Percentiles rank a stretch among this genome's conserved stretches.
These are phyloP conservation scores for Pilatotrama ljubarskyi DNA, from an alignment of 768 basidiomycete genomes.

Conservation along the genomic window DNA sequence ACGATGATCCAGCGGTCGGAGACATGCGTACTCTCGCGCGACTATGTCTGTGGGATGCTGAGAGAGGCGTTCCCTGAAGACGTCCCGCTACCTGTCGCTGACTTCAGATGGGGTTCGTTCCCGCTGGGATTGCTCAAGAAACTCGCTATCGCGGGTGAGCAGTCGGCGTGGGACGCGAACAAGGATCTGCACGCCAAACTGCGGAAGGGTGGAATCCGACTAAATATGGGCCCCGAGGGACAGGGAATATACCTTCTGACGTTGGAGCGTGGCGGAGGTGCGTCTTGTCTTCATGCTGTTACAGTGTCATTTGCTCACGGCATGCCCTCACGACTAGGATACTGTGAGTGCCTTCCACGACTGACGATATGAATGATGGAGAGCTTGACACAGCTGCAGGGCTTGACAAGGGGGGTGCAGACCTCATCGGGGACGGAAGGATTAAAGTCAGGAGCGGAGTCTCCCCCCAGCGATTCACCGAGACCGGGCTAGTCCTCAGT, in stretches of 20 bases:
- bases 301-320: neutral
- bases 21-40: conserved; percentile 34
- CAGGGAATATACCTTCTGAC: conserved; percentile 36
- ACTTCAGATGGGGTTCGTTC: conserved; percentile 37
- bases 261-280: conserved; percentile 37
- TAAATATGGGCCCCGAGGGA: conserved; percentile 40
- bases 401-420: conserved; percentile 40
- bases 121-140: conserved; percentile 24
- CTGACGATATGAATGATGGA: neutral
- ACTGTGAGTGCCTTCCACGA: neutral
- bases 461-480: conserved; percentile 30
- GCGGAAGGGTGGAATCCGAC: conserved; percentile 38
- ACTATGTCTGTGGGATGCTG: neutral
- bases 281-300: neutral
- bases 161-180: conserved; percentile 8
- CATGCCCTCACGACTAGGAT: neutral
- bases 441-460: conserved; percentile 51
- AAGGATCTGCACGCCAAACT: conserved; percentile 43
- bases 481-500: conserved; percentile 22
- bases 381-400: neutral
- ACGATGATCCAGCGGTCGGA: conserved; percentile 45
- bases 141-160: conserved; percentile 5
- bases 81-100: conserved; percentile 38
- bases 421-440: conserved; percentile 47
- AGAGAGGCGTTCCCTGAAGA: conserved; percentile 22